Conservation (phyloP, 1,284 basidiomycete species). For the Xerocomus nothofagi region DNA sequence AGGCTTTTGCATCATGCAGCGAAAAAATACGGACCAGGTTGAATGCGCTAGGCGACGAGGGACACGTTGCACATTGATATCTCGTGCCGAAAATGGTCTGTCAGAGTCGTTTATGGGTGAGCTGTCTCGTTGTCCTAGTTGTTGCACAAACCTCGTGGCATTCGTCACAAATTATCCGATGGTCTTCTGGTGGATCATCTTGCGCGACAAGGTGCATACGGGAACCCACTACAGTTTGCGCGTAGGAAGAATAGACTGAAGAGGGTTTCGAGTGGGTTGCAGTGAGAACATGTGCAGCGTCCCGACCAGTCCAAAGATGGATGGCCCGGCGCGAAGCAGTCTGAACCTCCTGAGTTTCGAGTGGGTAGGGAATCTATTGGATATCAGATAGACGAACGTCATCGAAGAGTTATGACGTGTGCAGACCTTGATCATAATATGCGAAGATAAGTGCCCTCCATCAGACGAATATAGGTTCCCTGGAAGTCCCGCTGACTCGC, state of each 20-base stretch:
- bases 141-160: conserved; percentile 54
- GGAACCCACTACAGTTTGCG: conserved; percentile 62
- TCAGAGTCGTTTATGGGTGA: not conserved
- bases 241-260: conserved; percentile 61
- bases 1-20: not conserved
- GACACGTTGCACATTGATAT: conserved; percentile 78
- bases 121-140: not conserved
- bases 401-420: not conserved
- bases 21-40: conserved; percentile 54
- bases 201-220: conserved; percentile 30
- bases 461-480: conserved; percentile 76
- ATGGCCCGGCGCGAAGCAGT: conserved; percentile 72
- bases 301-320: conserved; percentile 73
- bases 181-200: conserved; percentile 44
- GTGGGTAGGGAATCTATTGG: conserved; percentile 76
- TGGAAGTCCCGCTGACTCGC: conserved; percentile 81
- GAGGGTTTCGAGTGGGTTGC: conserved; percentile 47
- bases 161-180: conserved; percentile 57
- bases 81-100: conserved; percentile 68
- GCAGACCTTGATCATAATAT: conserved; percentile 88
- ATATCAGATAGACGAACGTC: not conserved
- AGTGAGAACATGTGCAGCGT: conserved; percentile 57
- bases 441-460: conserved; percentile 75
- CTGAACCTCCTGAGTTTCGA: conserved; percentile 72
- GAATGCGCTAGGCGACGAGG: conserved; percentile 59